Evolutionary conservation across 2,329 filamentous ascomycete species (phyloP).

Genomic region (Calonectria pteridis): DNA sequence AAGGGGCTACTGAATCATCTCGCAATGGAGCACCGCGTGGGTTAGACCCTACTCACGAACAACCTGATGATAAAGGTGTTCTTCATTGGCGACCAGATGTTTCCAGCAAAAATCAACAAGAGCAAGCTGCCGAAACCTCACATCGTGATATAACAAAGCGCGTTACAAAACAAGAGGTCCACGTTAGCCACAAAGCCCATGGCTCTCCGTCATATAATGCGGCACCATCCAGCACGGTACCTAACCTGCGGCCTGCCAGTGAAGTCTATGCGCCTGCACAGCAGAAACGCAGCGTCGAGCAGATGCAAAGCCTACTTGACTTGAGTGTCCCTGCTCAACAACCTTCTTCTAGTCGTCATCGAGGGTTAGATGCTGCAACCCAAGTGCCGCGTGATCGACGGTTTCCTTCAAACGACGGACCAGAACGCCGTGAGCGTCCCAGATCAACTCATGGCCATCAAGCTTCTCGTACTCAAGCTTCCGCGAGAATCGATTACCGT

Average conservation of each 20-base stretch:
- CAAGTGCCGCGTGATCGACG: slow-evolving; percentile 3
- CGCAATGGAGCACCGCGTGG: neutral
- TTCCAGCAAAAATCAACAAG: neutral
- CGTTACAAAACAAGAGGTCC: neutral
- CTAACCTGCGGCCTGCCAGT: slow-evolving; percentile 44
- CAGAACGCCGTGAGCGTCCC: neutral
- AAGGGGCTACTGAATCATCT: neutral
- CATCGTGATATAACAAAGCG: neutral
- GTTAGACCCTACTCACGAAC: neutral
- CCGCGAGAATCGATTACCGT: slow-evolving; percentile 29
- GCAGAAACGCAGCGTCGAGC: neutral
- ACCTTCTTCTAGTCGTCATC: slow-evolving; percentile 4
- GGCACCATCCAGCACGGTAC: slow-evolving; percentile 26
- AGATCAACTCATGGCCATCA: neutral
- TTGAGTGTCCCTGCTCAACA: neutral
- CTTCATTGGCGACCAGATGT: neutral
- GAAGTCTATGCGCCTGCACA: slow-evolving; percentile 47
- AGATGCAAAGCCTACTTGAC: slow-evolving; percentile 2
- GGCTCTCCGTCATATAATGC: neutral
- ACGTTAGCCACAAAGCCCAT: neutral
- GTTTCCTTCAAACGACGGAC: slow-evolving; percentile 1
- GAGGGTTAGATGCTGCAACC: slow-evolving; percentile 1
- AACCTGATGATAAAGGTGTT: neutral
- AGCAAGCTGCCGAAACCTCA: neutral
- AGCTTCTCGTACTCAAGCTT: slow-evolving; percentile 20